Base-by-base conservation (phyloP, 208 protist genomes). In the Angomonas deanei region DNA sequence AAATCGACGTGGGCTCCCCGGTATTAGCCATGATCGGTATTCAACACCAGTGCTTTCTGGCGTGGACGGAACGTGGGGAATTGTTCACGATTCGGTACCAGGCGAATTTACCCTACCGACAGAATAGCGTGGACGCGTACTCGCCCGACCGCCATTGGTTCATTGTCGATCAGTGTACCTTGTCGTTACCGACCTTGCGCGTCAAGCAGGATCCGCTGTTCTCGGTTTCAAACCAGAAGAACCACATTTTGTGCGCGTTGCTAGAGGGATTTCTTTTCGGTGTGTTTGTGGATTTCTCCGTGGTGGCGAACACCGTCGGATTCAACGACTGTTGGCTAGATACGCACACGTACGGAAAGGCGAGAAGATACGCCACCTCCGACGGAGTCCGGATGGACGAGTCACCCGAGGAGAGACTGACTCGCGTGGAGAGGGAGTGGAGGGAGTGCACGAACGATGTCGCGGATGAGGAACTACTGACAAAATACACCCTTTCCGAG, bases 21-120 rank as follows among this genome's bases (percentile, higher is more conserved):
- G 71, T 88, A n/a, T 46, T 82, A 15, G 61, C 62, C 21, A 61
- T 94, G 19, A 65, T 77, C 33, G 61, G 71, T 1, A 49, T 87
- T n/a, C 53, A 76, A 0, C 78, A 91, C 49, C 88, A 94, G 70
- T 88, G 81, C 53, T 72, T 91, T 27, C 24, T 84, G 3, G 68
- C 84, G 21, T 78, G 75, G 53, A 94, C 88, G 21, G 68, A 76
- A 8, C 73, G 83, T 48, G 61, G 69, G 32, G 80, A 88, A 58
- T 50, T 88, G 34, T 38, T 89, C 10, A 48, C 91, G 3, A 76
- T 80, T 62, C 79, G 88, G 27, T 94, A 90, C 57, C 88, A 94
- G 57, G 79, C 73, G 23, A 90, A 90, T 53, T 64, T 90, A 19
- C 10, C 38, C 11, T 3, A 30, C 6, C 15, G 26, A 11, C 28